phyloP scores from a whole-genome alignment of 768 basidiomycete genomes.

The Pleurotus sapidus region DNA sequence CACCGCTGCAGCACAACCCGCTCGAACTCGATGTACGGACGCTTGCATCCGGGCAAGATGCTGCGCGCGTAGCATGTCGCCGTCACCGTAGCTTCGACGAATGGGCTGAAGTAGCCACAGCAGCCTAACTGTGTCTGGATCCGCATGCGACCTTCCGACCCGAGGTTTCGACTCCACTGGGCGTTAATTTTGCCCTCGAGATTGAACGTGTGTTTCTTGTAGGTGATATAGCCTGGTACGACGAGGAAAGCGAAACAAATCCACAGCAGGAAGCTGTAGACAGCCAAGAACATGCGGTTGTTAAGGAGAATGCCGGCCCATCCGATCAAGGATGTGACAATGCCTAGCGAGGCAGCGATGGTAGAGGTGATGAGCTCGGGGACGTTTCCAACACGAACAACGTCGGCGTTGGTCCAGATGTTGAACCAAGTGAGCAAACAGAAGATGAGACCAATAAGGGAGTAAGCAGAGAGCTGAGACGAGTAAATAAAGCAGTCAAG shows the following conservation, averaged over 20 bases:
- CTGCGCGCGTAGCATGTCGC: conserved; percentile 75
- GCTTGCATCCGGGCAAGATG: conserved; percentile 73
- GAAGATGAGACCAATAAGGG: conserved; percentile 58
- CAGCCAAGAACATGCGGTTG: conserved; percentile 77
- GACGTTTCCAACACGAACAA: conserved; percentile 68
- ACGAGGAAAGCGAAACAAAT: conserved; percentile 68
- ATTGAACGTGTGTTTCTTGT: conserved; percentile 73
- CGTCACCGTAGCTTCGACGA: conserved; percentile 73
- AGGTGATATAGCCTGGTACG: conserved; percentile 75
- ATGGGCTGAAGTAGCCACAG: conserved; percentile 81
- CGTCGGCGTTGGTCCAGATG: conserved; percentile 65
- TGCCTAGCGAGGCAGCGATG: conserved; percentile 52
- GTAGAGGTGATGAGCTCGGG: conserved; percentile 72
- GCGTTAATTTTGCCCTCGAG: conserved; percentile 78
- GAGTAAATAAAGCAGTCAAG: not conserved
- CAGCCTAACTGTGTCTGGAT: conserved; percentile 76
- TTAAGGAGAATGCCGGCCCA: conserved; percentile 82
- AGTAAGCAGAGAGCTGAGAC: conserved; percentile 51
- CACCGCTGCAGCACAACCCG: conserved; percentile 51
- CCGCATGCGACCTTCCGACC: conserved; percentile 55
- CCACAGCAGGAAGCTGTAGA: conserved; percentile 79
- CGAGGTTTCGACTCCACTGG: conserved; percentile 69
- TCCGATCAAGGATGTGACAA: conserved; percentile 69
- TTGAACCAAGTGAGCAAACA: conserved; percentile 78
- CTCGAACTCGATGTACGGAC: conserved; percentile 57